Evolutionary conservation across 2,329 filamentous ascomycete genomes (phyloP).

Genomic region (Microdochium trichocladiopsis): DNA sequence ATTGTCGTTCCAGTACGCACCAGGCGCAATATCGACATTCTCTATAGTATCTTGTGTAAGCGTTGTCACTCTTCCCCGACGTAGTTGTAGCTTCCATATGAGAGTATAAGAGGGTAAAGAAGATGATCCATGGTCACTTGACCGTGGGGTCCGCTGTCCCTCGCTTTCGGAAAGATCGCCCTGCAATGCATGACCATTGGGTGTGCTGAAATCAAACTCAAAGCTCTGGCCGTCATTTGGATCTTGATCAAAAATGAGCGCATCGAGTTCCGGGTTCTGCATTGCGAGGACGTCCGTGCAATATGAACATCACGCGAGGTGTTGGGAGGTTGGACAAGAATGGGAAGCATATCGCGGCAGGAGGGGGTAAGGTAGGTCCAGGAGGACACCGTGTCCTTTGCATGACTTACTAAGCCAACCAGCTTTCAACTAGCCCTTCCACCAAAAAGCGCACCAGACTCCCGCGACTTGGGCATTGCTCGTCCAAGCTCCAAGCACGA

Average conservation of each 20-base stretch:
- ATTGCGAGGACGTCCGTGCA: background rate
- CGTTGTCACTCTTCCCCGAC: background rate
- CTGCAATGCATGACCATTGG: background rate
- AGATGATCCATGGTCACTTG: background rate
- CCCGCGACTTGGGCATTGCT: background rate
- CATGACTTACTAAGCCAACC: background rate
- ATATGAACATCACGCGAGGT: background rate
- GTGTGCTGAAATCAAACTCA: background rate
- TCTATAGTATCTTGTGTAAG: slow-evolving; percentile 2
- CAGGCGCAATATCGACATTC: background rate
- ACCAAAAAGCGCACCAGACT: background rate
- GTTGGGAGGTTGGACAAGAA: background rate
- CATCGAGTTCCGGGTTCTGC: background rate
- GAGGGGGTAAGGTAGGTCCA: background rate
- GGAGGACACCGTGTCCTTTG: background rate
- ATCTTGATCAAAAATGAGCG: background rate
- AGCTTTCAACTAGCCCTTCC: background rate
- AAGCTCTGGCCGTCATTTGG: background rate
- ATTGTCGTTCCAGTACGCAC: slow-evolving; percentile 1
- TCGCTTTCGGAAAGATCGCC: background rate
- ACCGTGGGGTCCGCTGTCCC: background rate
- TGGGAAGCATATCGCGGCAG: background rate
- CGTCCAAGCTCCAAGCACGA: background rate
- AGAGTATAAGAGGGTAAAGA: background rate
- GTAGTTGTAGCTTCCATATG: slow-evolving; percentile 1